Evolutionary conservation across 1,139 yeast species (phyloP).

Genomic region (Hansenula lynferdii): DNA sequence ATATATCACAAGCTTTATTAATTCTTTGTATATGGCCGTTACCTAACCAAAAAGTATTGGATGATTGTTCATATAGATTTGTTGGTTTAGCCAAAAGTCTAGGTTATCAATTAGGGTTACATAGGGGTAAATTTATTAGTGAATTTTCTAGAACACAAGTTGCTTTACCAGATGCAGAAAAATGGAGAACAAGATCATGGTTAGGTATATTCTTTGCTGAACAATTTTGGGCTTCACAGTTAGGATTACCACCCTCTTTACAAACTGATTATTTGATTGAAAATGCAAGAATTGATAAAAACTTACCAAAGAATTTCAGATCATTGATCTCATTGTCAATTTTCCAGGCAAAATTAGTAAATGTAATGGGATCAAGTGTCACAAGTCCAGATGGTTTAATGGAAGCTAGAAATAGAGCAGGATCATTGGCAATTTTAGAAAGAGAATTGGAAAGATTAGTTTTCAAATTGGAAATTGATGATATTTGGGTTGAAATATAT

Average conservation of each 20-base stretch:
- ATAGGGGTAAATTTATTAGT: slow-evolving; percentile 85
- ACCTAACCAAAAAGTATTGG: slow-evolving; percentile 89
- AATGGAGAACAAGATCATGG: slow-evolving; percentile 96
- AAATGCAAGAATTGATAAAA: slow-evolving; percentile 64
- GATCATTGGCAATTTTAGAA: slow-evolving; percentile 68
- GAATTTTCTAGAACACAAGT: slow-evolving; percentile 92
- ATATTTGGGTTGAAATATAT: slow-evolving; percentile 73
- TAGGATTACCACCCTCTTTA: slow-evolving; percentile 85
- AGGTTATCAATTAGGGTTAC: slow-evolving; percentile 87
- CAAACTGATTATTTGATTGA: slow-evolving; percentile 83
- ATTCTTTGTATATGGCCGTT: slow-evolving; percentile 88
- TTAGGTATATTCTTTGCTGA: slow-evolving; percentile 82
- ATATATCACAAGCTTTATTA: slow-evolving; percentile 83
- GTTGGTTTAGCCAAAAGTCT: slow-evolving; percentile 82
- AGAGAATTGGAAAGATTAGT: slow-evolving; percentile 72
- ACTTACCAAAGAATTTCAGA: slow-evolving; percentile 67
- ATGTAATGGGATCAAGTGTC: slow-evolving; percentile 87
- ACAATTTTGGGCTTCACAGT: slow-evolving; percentile 84
- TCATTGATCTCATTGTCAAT: slow-evolving; percentile 70
- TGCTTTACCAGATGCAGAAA: slow-evolving; percentile 82
- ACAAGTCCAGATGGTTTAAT: slow-evolving; percentile 85
- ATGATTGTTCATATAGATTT: slow-evolving; percentile 87
- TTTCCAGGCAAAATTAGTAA: slow-evolving; percentile 80
- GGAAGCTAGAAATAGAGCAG: slow-evolving; percentile 81
- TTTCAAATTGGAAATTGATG: slow-evolving; percentile 57